phyloP scores from a whole-genome alignment of 805 yeast genomes.

The fission yeast (Schizosaccharomyces pombe) region ASM294v3 CU329670.1:4687001-4687500 shows the following conservation, averaged over 20 bases:
- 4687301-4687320: too few species aligned
- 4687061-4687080: constrained; percentile 67
- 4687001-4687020: constrained; percentile 86
- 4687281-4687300: too few species aligned
- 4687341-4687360: too few species aligned
- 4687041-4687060: constrained; percentile 90
- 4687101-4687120: neutral
- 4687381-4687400: neutral
- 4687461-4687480: neutral
- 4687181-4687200: too few species aligned
- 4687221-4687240: too few species aligned
- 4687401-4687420: neutral
- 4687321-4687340: too few species aligned
- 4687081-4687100: constrained; percentile 60
- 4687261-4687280: too few species aligned
- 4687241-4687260: too few species aligned
- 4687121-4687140: neutral
- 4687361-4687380: too few species aligned
- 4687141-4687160: neutral
- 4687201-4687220: too few species aligned
- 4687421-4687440: neutral
- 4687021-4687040: constrained; percentile 97
- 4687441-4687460: neutral
- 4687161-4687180: too few species aligned
- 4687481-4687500: too few species aligned